These are phyloP conservation scores for Polytrichum commune DNA, from an alignment of 225 moss, liverwort and hornwort genomes.

Conservation along the genomic window DNA sequence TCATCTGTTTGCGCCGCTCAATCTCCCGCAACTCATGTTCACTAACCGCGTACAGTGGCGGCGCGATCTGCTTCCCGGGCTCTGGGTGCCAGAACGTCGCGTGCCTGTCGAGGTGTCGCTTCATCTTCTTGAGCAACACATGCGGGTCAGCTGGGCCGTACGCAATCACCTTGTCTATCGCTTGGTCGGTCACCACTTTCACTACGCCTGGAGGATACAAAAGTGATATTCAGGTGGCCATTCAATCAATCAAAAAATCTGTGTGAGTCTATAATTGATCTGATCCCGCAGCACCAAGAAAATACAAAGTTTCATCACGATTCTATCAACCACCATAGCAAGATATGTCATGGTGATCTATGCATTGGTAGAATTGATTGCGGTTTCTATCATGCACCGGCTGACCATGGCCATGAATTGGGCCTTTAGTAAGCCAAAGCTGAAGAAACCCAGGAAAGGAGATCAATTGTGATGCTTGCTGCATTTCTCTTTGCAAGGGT, in stretches of 20 bases:
- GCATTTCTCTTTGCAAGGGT: too few relatives aligned
- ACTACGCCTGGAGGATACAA: slow-evolving; percentile 18
- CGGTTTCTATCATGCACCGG: not conserved
- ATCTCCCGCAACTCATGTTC: not conserved
- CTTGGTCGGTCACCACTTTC: slow-evolving; percentile 12
- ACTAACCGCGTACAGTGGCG: slow-evolving; percentile 7
- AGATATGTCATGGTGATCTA: too few relatives aligned
- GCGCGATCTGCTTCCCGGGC: slow-evolving; percentile 2
- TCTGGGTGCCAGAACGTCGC: slow-evolving; percentile 24
- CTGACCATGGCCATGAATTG: too few relatives aligned
- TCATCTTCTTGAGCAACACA: slow-evolving; percentile 32
- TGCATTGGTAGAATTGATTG: too few relatives aligned
- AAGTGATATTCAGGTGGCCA: not conserved
- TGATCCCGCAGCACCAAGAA: too few relatives aligned
- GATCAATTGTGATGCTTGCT: too few relatives aligned
- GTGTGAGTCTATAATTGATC: not conserved
- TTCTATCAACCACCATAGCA: too few relatives aligned
- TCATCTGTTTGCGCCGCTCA: too few relatives aligned
- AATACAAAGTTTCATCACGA: not conserved
- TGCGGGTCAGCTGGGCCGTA: slow-evolving; percentile 24
- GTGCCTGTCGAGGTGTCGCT: slow-evolving; percentile 29
- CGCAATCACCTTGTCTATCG: slow-evolving; percentile 19
- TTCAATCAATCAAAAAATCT: not conserved
- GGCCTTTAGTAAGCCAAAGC: too few relatives aligned
- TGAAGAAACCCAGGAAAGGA: too few relatives aligned